phyloP scores from a whole-genome alignment of 2,329 filamentous ascomycete species.

The Cryphonectria carpinicola region DNA sequence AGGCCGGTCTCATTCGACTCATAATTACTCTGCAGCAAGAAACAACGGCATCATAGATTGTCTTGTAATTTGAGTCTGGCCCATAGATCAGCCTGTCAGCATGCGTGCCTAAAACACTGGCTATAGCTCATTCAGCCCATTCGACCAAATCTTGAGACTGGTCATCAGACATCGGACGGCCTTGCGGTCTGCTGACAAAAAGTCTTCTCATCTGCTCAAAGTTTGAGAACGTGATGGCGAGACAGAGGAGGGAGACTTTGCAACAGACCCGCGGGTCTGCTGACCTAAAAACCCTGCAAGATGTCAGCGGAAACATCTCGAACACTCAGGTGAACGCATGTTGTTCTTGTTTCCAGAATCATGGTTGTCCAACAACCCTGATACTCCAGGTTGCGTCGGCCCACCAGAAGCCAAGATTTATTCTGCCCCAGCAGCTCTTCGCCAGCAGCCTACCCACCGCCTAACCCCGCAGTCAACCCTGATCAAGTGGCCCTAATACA shows the following conservation, averaged over 20 bases:
- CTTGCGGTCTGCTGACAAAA: conserved; percentile 2
- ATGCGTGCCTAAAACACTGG: background rate
- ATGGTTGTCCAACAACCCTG: background rate
- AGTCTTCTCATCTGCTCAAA: background rate
- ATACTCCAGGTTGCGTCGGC: background rate
- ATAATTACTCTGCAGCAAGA: background rate
- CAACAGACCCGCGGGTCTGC: background rate
- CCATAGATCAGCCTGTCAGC: background rate
- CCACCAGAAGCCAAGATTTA: background rate
- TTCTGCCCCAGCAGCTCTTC: background rate
- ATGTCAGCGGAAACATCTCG: background rate
- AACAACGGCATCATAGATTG: background rate
- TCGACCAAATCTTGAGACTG: background rate
- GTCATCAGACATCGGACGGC: background rate
- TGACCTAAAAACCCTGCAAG: background rate
- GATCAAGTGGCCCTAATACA: background rate
- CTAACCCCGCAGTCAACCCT: background rate
- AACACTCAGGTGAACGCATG: conserved; percentile 4
- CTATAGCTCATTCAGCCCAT: background rate
- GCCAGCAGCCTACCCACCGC: background rate
- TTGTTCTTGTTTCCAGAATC: background rate
- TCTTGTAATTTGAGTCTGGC: background rate
- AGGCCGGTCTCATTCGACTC: background rate
- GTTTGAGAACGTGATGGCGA: background rate
- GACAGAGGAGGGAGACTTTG: background rate